Base-by-base conservation (phyloP, 805 yeast genomes). In the Zygosaccharomyces bisporus region DNA sequence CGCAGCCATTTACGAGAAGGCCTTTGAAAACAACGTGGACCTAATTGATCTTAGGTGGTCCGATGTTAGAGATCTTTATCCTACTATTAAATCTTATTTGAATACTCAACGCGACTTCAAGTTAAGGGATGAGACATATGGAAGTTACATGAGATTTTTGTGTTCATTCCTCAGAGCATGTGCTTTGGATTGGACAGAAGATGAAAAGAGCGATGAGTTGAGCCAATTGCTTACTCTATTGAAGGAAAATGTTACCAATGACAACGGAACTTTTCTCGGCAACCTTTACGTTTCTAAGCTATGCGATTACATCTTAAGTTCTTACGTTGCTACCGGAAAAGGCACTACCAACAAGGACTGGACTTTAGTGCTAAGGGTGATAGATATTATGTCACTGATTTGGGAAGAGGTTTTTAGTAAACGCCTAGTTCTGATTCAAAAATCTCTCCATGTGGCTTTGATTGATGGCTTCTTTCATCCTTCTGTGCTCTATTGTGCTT, bases 401-500 rank as follows among this genome's bases (percentile, higher is more conserved):
- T 86, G 95, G 93, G 66, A 64, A 3, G 74, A 71, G 17, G 56
- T 87, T 18, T 71, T 72, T 13, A 70, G 73, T 1, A 81, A 80
- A 8, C 69, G 95, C 38, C 66, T 88, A 30, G 75, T 81, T 21
- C 67, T 86, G 32, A 75, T 76, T 34, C 93, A 87, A 50, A 76
- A 79, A 41, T 72, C 71, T 10, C 68, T 86, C 37, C 96, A 89
- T 53, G 57, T 76, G 10, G 46, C 56, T 0, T 69, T 84, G 21
- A 78, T 88, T 18, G 66, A 74, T n/a, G 57, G 79, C 0, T 35
- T 80, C 6, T 72, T 77, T 41, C 66, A 75, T 50, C 61, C 69
- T 3, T 52, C 48, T 2, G 47, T 81, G 4, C 50, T 85, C 33
- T 55, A 45, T 5, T 52, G 53, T 7, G 70, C 83, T 0, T 53